Conservation (phyloP, 345 rosid species). For the Syzygium oleosum region DNA sequence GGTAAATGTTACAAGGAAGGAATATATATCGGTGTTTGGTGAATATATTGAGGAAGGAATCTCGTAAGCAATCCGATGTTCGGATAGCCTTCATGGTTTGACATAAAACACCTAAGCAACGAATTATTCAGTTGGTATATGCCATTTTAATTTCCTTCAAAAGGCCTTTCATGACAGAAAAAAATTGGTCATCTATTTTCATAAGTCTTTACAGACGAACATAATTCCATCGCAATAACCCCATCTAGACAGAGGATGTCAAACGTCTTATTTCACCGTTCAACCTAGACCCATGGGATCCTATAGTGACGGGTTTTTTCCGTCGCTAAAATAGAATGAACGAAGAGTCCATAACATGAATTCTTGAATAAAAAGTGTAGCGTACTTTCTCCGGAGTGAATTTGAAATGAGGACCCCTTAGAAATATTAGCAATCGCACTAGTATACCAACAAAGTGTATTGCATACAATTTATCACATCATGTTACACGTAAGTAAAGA, state of each 20-base stretch:
- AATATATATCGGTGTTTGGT: too few species aligned
- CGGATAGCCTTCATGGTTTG: background rate
- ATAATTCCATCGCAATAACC: too few species aligned
- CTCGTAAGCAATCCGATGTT: background rate
- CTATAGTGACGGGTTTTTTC: background rate
- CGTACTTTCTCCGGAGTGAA: background rate
- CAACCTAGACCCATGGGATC: background rate
- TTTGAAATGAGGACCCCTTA: background rate
- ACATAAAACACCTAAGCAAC: too few species aligned
- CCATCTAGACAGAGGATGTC: background rate
- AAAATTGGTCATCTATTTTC: too few species aligned
- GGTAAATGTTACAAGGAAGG: too few species aligned
- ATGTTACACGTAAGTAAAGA: background rate
- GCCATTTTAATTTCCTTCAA: background rate
- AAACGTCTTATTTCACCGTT: background rate
- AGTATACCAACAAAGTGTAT: background rate
- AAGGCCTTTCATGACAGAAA: background rate
- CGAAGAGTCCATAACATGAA: rapidly evolving
- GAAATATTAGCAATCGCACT: background rate
- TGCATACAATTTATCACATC: background rate
- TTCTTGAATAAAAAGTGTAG: background rate
- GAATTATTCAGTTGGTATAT: background rate
- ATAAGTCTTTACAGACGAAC: background rate
- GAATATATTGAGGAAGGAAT: too few species aligned
- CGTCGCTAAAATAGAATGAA: background rate